Evolutionary conservation across 306 rosid genomes (phyloP).

Genomic region (Albizia julibrissin): DNA sequence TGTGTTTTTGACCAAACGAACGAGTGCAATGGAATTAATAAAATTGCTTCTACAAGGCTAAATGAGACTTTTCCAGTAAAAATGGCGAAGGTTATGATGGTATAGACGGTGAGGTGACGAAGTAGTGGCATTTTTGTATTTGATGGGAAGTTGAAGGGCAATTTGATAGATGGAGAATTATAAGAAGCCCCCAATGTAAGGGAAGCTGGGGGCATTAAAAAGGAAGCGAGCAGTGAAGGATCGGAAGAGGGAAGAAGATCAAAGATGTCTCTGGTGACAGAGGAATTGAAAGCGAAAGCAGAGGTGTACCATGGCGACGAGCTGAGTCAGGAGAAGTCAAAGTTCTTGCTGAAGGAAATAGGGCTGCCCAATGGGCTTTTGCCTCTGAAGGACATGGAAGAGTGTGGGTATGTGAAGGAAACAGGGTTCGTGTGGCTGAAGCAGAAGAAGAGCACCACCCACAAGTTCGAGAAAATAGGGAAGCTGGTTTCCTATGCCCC

Average conservation of each 20-base stretch:
- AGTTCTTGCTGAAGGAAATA: slow-evolving; percentile 57
- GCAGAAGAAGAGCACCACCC: slow-evolving; percentile 67
- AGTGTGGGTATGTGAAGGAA: slow-evolving; percentile 79
- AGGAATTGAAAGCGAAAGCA: slow-evolving; percentile 62
- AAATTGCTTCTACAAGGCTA: too few relatives aligned
- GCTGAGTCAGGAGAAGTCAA: slow-evolving; percentile 64
- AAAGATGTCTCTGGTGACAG: slow-evolving; percentile 56
- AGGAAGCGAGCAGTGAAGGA: neutral
- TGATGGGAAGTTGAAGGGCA: slow-evolving; percentile 40
- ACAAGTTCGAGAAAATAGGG: slow-evolving; percentile 84
- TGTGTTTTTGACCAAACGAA: too few relatives aligned
- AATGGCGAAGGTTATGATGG: too few relatives aligned
- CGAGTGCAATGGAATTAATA: too few relatives aligned
- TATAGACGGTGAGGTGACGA: neutral
- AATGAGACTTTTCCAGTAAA: too few relatives aligned
- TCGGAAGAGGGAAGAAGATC: neutral
- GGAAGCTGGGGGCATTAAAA: neutral
- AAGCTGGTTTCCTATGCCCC: slow-evolving; percentile 62
- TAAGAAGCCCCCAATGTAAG: slow-evolving; percentile 15
- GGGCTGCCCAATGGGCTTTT: slow-evolving; percentile 77
- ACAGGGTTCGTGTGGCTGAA: slow-evolving; percentile 92
- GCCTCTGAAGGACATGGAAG: slow-evolving; percentile 76
- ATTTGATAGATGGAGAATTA: slow-evolving; percentile 26
- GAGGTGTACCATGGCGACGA: slow-evolving; percentile 80
- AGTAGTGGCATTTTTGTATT: slow-evolving; percentile 39